Base-by-base conservation (phyloP, 768 basidiomycete genomes). In the Lentinula sp. region DNA sequence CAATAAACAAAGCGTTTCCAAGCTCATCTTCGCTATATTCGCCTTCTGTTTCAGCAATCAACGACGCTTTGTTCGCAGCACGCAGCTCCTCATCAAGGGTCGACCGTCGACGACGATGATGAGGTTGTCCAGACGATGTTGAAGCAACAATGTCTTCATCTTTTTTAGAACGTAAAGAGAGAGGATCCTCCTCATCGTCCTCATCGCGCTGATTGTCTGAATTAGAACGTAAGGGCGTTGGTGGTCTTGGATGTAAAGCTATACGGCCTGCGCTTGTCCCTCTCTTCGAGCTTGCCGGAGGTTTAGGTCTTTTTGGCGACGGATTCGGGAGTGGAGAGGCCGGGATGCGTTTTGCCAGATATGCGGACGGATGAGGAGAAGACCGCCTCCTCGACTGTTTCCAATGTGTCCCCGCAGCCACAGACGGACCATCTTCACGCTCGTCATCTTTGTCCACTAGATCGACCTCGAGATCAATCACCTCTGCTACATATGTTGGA, bases 1-100 rank as follows among this genome's bases (percentile, higher is more conserved):
- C 87, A 1, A 76, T 70, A 11, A 84, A 78, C 13, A 83, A 73
- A 23, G 77, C 80, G 61, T 75, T 78, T 1, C 88, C 84, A 18
- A 74, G 61, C n/a, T 76, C 80, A n/a, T 69, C 69, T 7, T 75
- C 77, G 42, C 69, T 69, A 64, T 69, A 64, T 62, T 70, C 63
- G 34, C 37, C 49, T 23, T 52, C 50, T 6, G 31, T 18, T 28
- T 52, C 59, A 13, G 10, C 21, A 13, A 18, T 16, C 7, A 60
- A 49, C 4, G 48, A 39, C 2, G 40, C 16, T 32, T 61, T 65
- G 40, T 73, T 63, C 2, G 83, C 85, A 58, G 69, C 71, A 13
- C 78, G 79, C 15, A 91, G 63, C 69, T 92, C 90, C 64, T 89
- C 81, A 53, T 90, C 86, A 4, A 91, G 75, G 3, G 88, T 90